Evolutionary conservation across 768 basidiomycete genomes (phyloP).

Genomic region (Russula lepida): DNA sequence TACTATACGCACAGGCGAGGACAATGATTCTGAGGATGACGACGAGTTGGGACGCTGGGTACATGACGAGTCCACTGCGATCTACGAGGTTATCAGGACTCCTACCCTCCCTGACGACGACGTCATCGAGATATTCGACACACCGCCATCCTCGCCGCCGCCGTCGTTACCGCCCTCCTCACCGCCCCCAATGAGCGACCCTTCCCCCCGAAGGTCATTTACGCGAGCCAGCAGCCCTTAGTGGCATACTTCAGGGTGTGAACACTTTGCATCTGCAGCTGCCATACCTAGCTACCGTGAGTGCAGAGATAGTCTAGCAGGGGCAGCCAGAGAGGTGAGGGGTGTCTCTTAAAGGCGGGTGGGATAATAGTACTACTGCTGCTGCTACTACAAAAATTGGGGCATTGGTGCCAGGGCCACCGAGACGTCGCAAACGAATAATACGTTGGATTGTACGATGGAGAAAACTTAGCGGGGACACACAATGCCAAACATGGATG

Average conservation of each 20-base stretch:
- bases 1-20: background rate
- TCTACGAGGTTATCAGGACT: conserved; percentile 27
- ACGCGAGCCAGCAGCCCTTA: background rate
- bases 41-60: conserved; percentile 37
- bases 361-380: too few relatives aligned
- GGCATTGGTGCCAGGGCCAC: background rate
- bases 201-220: background rate
- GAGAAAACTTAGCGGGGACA: background rate
- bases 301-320: too few relatives aligned
- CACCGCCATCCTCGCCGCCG: conserved; percentile 17
- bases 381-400: background rate
- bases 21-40: conserved; percentile 31
- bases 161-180: conserved; percentile 16
- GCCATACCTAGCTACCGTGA: too few relatives aligned
- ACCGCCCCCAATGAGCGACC: background rate
- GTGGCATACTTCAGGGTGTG: background rate
- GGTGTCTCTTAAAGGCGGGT: too few relatives aligned
- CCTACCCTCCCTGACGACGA: conserved; percentile 8
- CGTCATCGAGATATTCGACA: conserved; percentile 31
- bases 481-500: conserved; percentile 16
- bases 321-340: background rate
- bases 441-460: background rate
- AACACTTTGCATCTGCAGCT: background rate
- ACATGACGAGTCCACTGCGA: conserved; percentile 34
- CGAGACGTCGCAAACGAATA: background rate